phyloP scores from a whole-genome alignment of 2,329 filamentous ascomycete species.

The Microdochium bolleyi region DNA sequence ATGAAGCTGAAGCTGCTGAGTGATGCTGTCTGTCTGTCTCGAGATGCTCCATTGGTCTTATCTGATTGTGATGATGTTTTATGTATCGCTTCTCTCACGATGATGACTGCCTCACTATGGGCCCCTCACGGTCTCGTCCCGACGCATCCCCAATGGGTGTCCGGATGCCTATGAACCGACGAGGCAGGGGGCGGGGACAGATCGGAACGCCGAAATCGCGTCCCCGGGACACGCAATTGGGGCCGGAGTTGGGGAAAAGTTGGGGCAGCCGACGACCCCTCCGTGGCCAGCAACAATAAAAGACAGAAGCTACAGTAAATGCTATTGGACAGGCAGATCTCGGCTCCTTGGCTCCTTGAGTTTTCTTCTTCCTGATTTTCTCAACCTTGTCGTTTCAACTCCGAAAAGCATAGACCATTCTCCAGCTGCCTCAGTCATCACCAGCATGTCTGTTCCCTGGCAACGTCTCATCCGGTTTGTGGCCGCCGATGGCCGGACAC shows the following conservation, averaged over 20 bases:
- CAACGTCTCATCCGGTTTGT: constrained; percentile 5
- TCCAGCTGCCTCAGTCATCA: background rate
- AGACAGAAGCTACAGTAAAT: background rate
- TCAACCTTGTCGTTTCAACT: too few relatives aligned
- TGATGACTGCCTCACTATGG: background rate
- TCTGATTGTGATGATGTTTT: background rate
- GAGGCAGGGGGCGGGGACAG: background rate
- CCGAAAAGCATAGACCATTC: background rate
- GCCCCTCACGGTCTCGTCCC: background rate
- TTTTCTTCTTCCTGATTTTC: too few relatives aligned
- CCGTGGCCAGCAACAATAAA: background rate
- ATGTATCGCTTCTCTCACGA: background rate
- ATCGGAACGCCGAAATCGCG: background rate
- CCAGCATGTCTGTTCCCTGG: constrained; percentile 2
- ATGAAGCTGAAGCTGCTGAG: background rate
- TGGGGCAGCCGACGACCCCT: background rate
- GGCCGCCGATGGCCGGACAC: constrained; percentile 1
- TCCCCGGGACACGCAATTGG: background rate
- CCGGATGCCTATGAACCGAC: background rate
- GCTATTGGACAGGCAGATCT: too few relatives aligned
- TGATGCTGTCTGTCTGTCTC: background rate
- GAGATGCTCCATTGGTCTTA: background rate
- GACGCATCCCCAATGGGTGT: background rate
- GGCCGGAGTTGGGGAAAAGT: background rate
- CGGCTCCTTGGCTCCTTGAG: too few relatives aligned